Percentiles rank a stretch among this genome's conserved stretches.
Conservation (phyloP, 805 yeast genomes). For the Vanderwaltozyma yarrowii region DNA sequence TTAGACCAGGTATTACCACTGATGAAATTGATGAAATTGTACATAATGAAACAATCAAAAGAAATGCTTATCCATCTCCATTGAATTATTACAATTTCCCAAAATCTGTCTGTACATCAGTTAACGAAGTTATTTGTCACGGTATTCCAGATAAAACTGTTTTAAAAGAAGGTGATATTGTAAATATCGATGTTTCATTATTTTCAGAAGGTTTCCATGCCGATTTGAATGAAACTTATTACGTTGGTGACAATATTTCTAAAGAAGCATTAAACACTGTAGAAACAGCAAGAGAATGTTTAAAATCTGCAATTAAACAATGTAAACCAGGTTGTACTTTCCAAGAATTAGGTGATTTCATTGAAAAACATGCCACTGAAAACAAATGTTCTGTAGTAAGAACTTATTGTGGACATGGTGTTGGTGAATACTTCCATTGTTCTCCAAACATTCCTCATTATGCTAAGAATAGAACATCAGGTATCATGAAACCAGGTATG, state of each 20-base stretch:
- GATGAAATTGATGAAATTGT: slow-evolving; percentile 82
- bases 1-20: slow-evolving; percentile 84
- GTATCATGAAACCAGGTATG: slow-evolving; percentile 92
- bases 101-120: slow-evolving; percentile 83
- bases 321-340: slow-evolving; percentile 91
- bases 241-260: slow-evolving; percentile 81
- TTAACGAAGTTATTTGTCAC: slow-evolving; percentile 93
- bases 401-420: slow-evolving; percentile 91
- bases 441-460: slow-evolving; percentile 92
- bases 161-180: slow-evolving; percentile 86
- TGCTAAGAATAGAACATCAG: slow-evolving; percentile 85
- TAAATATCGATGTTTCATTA: slow-evolving; percentile 81
- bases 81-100: slow-evolving; percentile 91
- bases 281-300: slow-evolving; percentile 81
- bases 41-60: slow-evolving; percentile 78
- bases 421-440: slow-evolving; percentile 76
- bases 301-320: slow-evolving; percentile 69
- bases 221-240: slow-evolving; percentile 92
- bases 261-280: slow-evolving; percentile 82
- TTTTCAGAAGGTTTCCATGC: slow-evolving; percentile 86
- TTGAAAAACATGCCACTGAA: slow-evolving; percentile 75
- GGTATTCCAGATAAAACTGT: slow-evolving; percentile 91
- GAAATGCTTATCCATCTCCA: slow-evolving; percentile 91
- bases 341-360: slow-evolving; percentile 76
- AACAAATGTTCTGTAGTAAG: slow-evolving; percentile 80